Base-by-base conservation (phyloP, 2,329 filamentous ascomycete species). In the Fusarium domesticum region DNA sequence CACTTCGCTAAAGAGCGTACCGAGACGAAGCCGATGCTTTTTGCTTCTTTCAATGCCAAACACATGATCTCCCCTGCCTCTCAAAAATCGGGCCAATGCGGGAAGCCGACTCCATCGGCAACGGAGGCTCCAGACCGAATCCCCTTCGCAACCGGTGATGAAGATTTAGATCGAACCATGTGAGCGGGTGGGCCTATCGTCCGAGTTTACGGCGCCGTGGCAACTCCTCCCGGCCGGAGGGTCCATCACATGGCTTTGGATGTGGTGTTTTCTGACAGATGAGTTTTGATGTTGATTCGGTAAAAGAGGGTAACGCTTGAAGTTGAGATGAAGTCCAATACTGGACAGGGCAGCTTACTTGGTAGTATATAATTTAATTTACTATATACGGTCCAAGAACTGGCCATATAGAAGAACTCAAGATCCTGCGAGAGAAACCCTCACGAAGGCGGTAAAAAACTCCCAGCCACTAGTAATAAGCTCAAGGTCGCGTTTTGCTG, bases 121-220 rank as follows among this genome's bases (percentile, higher is more conserved):
- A 31, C 39, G 44, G 47, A 54, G 41, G 38, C 51, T 48, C 41
- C 20, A 51, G 39, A 41, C 44, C 39, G 47, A 39, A 39, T 36
- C 20, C 18, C 37, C 35, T 18, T 31, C 28, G 30, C 14, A 19
- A 48, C n/a, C n/a, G n/a, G n/a, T n/a, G n/a, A 47, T 42, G 48
- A 42, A 33, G 16, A 33, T 18, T 18, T 12, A 28, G 23, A 28
- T 28, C 23, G 23, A 28, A 28, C 23, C 23, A 28, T 28, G 23
- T 4, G 3, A 8, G 14, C 14, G 23, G 23, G 23, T 28, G 23
- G 23, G 23, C 23, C 23, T 28, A 10, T 28, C 23, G 23, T 28
- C 23, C 23, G 23, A 28, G 23, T 28, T 28, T 28, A 28, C 23
- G 23, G 23, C 23, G 23, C 23, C 23, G 23, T 28, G 23, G n/a